Conservation (phyloP, 768 basidiomycete genomes). For the Erythrobasidium yunnanense region DNA sequence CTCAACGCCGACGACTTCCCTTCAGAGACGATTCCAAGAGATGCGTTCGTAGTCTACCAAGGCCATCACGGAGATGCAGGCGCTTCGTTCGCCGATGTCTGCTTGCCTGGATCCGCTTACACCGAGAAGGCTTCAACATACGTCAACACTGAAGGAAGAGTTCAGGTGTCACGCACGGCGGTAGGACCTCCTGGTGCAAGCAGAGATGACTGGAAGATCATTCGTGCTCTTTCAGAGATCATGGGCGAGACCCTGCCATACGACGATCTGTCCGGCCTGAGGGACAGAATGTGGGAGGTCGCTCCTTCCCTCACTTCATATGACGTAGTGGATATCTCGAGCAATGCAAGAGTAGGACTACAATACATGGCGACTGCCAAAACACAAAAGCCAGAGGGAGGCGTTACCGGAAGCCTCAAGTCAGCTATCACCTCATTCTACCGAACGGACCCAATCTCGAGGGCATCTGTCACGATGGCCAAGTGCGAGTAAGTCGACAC, state of each 20-base stretch:
- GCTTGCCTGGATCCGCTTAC: slow-evolving; percentile 82
- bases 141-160: slow-evolving; percentile 92
- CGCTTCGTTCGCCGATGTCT: slow-evolving; percentile 93
- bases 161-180: slow-evolving; percentile 79
- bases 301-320: slow-evolving; percentile 80
- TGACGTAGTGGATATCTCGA: slow-evolving; percentile 66
- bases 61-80: slow-evolving; percentile 97
- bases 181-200: slow-evolving; percentile 90
- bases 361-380: slow-evolving; percentile 29
- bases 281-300: slow-evolving; percentile 94
- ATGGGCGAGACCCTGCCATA: slow-evolving; percentile 66
- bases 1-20: slow-evolving; percentile 91
- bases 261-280: slow-evolving; percentile 67
- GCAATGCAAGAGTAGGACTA: slow-evolving; percentile 40
- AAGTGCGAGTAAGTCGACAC: slow-evolving; percentile 40
- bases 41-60: slow-evolving; percentile 96
- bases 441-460: slow-evolving; percentile 85
- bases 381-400: slow-evolving; percentile 15
- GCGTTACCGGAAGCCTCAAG: slow-evolving; percentile 48
- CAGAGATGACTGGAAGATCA: slow-evolving; percentile 58
- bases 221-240: slow-evolving; percentile 73
- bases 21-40: slow-evolving; percentile 70
- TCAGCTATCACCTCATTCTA: slow-evolving; percentile 88
- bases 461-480: slow-evolving; percentile 53
- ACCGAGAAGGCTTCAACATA: slow-evolving; percentile 84